phyloP scores from a whole-genome alignment of 257 asterid species.

The Gentiana macrophylla region DNA sequence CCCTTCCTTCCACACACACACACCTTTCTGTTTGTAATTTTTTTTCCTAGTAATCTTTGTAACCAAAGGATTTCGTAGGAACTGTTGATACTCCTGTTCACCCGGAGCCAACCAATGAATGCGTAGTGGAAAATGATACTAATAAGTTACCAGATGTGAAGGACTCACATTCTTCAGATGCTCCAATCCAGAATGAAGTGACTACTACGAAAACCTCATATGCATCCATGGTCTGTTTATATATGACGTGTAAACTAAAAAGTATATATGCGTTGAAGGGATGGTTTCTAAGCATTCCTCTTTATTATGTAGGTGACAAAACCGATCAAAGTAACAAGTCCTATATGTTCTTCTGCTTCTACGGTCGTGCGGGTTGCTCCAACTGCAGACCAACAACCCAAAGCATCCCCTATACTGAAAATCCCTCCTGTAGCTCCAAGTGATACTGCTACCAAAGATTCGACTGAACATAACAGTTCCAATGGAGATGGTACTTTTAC shows the following conservation, averaged over 20 bases:
- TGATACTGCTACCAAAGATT: slow-evolving; percentile 10
- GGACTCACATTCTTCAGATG: slow-evolving; percentile 1
- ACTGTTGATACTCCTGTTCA: slow-evolving; percentile 1
- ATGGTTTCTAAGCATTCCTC: background rate
- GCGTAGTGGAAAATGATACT: background rate
- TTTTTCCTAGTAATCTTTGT: background rate
- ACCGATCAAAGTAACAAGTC: slow-evolving; percentile 12
- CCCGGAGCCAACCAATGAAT: background rate
- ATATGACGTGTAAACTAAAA: background rate
- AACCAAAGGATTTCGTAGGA: background rate
- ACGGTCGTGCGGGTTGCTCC: slow-evolving; percentile 13
- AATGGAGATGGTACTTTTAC: slow-evolving; percentile 18
- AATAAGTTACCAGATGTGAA: background rate
- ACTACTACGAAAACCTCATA: slow-evolving; percentile 26
- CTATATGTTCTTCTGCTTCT: slow-evolving; percentile 5
- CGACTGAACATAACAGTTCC: slow-evolving; percentile 8
- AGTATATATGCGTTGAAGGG: background rate
- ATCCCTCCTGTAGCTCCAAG: slow-evolving; percentile 12
- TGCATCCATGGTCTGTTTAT: slow-evolving; percentile 47
- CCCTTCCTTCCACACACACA: too few relatives aligned
- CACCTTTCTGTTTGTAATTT: too few relatives aligned
- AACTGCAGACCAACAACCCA: slow-evolving; percentile 9
- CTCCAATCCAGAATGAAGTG: slow-evolving; percentile 6
- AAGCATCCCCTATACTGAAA: slow-evolving; percentile 9
- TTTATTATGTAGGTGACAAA: slow-evolving; percentile 32